Conservation (phyloP, 148 eudicot species). For the Nepenthes gracilis region DNA sequence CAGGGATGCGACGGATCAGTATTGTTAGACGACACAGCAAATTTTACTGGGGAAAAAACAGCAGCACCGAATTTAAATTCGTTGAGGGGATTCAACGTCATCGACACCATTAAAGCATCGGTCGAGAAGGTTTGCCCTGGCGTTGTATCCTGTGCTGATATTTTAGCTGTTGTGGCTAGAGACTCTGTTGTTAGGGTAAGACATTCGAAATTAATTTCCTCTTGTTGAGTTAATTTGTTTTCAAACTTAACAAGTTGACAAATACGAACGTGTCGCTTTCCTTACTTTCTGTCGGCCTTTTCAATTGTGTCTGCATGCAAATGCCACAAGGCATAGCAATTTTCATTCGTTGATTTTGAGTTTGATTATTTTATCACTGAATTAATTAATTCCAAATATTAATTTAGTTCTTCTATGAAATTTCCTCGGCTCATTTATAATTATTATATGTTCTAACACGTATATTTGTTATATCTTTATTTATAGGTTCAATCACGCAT, state of each 20-base stretch:
- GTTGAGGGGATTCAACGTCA: conserved; percentile 25
- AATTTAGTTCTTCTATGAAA: too few species aligned
- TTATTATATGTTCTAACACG: too few species aligned
- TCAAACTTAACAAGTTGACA: background rate
- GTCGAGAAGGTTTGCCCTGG: conserved; percentile 28
- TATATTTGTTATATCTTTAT: too few species aligned
- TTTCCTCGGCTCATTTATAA: too few species aligned
- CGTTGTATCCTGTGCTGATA: conserved; percentile 41
- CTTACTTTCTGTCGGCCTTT: too few species aligned
- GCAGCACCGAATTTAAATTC: conserved; percentile 27
- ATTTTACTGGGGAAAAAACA: conserved; percentile 30
- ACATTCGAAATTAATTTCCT: background rate
- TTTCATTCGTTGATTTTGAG: too few species aligned
- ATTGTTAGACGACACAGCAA: conserved; percentile 24
- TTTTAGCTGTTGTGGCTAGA: conserved; percentile 31
- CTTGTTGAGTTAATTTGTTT: background rate
- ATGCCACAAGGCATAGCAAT: too few species aligned
- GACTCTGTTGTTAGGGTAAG: conserved; percentile 43
- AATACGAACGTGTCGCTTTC: too few species aligned
- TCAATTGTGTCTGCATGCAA: too few species aligned
- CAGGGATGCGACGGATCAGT: conserved; percentile 40
- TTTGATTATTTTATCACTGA: too few species aligned
- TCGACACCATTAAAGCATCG: conserved; percentile 24
- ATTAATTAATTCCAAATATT: too few species aligned
- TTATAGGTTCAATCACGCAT: too few species aligned